These are phyloP conservation scores for Dactylorhiza incarnata DNA, from an alignment of 106 monocot genomes.

Conservation along the genomic window DNA sequence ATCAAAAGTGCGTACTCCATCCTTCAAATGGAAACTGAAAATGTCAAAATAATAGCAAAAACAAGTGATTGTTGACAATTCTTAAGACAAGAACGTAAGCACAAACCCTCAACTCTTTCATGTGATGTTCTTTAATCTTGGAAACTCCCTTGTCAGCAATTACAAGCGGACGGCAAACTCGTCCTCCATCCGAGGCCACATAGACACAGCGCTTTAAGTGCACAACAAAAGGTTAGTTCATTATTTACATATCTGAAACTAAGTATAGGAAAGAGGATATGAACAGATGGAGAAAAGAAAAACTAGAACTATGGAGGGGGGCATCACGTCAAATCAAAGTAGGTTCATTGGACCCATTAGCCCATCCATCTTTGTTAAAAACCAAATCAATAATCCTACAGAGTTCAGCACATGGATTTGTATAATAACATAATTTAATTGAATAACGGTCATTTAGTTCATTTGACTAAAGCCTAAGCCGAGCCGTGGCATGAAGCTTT, in stretches of 20 bases:
- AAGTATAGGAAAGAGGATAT: background rate
- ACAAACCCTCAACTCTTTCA: constrained; percentile 79
- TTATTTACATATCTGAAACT: background rate
- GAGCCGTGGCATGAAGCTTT: too few species aligned
- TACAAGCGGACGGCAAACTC: constrained; percentile 96
- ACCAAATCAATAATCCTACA: background rate
- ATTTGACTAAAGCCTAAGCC: too few species aligned
- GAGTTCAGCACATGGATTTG: background rate
- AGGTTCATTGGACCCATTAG: background rate
- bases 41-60: background rate
- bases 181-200: constrained; percentile 95
- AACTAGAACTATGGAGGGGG: background rate
- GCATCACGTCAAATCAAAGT: constrained; percentile 1
- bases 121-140: constrained; percentile 80
- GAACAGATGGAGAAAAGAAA: background rate
- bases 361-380: background rate
- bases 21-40: constrained; percentile 29
- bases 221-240: background rate
- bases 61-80: background rate
- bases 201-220: constrained; percentile 64
- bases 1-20: constrained; percentile 82
- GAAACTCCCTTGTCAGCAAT: constrained; percentile 92
- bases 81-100: background rate
- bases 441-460: too few species aligned
- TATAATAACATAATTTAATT: background rate